Conservation (phyloP, 2,329 filamentous ascomycete genomes). For the Aspergillus costaricaensis region DNA sequence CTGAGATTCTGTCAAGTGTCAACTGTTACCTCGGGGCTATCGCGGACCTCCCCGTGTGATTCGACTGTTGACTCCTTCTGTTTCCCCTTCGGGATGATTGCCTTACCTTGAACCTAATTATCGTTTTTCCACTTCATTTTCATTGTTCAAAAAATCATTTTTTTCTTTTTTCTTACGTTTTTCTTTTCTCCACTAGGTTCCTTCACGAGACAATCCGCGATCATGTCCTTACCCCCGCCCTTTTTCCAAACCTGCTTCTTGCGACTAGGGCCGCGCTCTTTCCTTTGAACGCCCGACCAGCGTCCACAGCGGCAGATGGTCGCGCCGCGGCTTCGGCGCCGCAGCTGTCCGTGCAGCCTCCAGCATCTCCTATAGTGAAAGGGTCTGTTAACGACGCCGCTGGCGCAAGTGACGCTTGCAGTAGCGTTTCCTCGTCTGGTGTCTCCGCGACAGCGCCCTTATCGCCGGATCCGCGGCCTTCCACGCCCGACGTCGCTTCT, state of each 20-base stretch:
- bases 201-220: conserved; percentile 54
- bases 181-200: conserved; percentile 37
- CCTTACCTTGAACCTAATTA: conserved; percentile 3
- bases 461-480: conserved; percentile 24
- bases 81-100: background rate
- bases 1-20: conserved; percentile 3
- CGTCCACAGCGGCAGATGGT: conserved; percentile 29
- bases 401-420: conserved; percentile 24
- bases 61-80: background rate
- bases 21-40: background rate
- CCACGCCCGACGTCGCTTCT: conserved; percentile 36
- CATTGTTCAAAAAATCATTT: conserved; percentile 3
- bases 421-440: conserved; percentile 20
- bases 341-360: conserved; percentile 27
- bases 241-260: conserved; percentile 61
- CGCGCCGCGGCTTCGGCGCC: conserved; percentile 21
- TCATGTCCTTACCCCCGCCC: conserved; percentile 64
- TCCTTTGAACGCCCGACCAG: conserved; percentile 76
- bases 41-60: background rate
- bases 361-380: conserved; percentile 20
- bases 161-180: conserved; percentile 13
- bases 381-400: conserved; percentile 19
- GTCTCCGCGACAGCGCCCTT: conserved; percentile 17
- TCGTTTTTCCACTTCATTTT: conserved; percentile 14
- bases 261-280: conserved; percentile 76